Evolutionary conservation across 345 rosid genomes (phyloP).

Genomic region (Dipteronia dyeriana): DNA sequence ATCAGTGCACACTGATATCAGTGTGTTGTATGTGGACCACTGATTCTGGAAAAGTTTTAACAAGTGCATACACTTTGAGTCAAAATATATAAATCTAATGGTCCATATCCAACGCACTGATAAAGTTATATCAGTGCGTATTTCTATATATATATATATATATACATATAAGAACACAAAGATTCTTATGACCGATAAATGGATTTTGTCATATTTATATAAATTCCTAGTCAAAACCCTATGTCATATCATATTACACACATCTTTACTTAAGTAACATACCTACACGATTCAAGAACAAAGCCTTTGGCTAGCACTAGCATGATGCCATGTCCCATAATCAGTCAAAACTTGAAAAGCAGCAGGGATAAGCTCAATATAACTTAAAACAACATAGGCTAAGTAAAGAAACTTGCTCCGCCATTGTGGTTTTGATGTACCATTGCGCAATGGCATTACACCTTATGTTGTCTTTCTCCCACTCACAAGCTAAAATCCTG

Average conservation of each 20-base stretch:
- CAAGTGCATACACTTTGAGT: too few relatives aligned
- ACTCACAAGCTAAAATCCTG: constrained; percentile 72
- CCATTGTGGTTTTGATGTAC: constrained; percentile 83
- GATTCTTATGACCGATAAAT: background rate
- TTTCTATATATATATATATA: too few relatives aligned
- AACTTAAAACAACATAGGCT: background rate
- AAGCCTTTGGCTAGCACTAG: background rate
- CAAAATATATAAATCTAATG: too few relatives aligned
- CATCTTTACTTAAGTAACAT: background rate
- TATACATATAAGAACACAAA: background rate
- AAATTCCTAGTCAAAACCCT: background rate
- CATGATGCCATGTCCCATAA: background rate
- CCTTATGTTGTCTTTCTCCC: constrained; percentile 83
- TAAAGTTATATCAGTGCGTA: too few relatives aligned
- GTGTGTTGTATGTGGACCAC: too few relatives aligned
- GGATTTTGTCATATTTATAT: background rate
- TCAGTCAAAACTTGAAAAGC: background rate
- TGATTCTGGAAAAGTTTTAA: too few relatives aligned
- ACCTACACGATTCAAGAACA: background rate
- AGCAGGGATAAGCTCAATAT: background rate
- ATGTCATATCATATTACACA: background rate
- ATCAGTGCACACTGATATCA: too few relatives aligned
- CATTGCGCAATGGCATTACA: constrained; percentile 84
- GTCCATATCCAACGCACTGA: too few relatives aligned
- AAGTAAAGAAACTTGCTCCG: constrained; percentile 44